phyloP scores from a whole-genome alignment of 2,329 filamentous ascomycete species.

The Aspergillus phoenicis region DNA sequence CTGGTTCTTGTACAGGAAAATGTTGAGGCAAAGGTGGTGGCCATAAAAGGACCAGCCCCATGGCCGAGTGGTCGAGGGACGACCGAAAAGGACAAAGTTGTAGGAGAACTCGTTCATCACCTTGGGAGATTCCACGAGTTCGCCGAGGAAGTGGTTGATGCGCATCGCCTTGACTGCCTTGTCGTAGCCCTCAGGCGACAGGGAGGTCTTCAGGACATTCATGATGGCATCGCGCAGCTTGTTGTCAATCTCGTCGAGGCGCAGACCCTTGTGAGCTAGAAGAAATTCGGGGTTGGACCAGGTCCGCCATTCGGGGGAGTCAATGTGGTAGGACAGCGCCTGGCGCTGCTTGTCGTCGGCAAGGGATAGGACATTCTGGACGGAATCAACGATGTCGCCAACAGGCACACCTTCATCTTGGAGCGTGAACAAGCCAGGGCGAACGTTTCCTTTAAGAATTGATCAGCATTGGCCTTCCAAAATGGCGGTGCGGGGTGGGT shows the following conservation, averaged over 20 bases:
- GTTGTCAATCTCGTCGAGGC: slow-evolving; percentile 64
- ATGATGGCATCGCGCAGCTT: slow-evolving; percentile 55
- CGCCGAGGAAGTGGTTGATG: slow-evolving; percentile 73
- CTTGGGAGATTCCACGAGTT: slow-evolving; percentile 61
- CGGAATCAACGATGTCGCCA: slow-evolving; percentile 56
- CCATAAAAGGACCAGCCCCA: slow-evolving; percentile 79
- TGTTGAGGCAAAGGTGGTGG: slow-evolving; percentile 74
- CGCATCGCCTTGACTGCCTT: slow-evolving; percentile 72
- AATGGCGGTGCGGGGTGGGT: neutral
- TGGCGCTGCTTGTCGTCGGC: slow-evolving; percentile 55
- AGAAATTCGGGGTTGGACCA: slow-evolving; percentile 75
- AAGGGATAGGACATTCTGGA: slow-evolving; percentile 49
- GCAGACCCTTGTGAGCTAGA: slow-evolving; percentile 67
- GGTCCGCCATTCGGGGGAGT: slow-evolving; percentile 71
- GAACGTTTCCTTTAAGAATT: slow-evolving; percentile 50
- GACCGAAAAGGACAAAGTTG: slow-evolving; percentile 73
- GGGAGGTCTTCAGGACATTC: slow-evolving; percentile 57
- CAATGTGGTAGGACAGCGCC: slow-evolving; percentile 61
- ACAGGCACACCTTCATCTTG: slow-evolving; percentile 68
- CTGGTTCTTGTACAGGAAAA: slow-evolving; percentile 67
- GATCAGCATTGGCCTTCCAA: slow-evolving; percentile 1
- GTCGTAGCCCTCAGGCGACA: slow-evolving; percentile 70
- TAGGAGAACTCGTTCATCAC: slow-evolving; percentile 77
- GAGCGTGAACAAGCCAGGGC: slow-evolving; percentile 57
- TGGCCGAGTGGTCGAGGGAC: slow-evolving; percentile 57